A percentile compares a stretch with the other conserved stretches of the same genome.
phyloP scores from a whole-genome alignment of 1,139 yeast genomes.

The Geotrichum phurueaensis region DNA sequence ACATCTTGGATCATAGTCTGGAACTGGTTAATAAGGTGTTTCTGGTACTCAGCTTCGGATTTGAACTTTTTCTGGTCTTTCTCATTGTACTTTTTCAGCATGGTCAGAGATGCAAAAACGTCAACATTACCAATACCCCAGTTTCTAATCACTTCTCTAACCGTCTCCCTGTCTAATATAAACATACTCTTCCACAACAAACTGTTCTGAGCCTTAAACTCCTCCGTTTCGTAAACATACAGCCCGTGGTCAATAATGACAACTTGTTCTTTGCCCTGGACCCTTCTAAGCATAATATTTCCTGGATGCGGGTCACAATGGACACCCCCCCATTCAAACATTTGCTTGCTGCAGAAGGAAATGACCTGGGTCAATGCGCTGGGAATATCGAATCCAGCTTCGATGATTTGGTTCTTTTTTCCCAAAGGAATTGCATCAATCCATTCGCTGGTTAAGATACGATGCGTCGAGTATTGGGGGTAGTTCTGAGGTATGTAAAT shows the following conservation, averaged over 20 bases:
- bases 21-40: constrained; percentile 38
- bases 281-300: constrained; percentile 52
- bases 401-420: constrained; percentile 41
- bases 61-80: background rate
- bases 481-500: constrained; percentile 53
- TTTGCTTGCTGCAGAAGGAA: constrained; percentile 57
- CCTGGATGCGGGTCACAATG: constrained; percentile 88
- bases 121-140: constrained; percentile 77
- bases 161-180: constrained; percentile 45
- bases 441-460: constrained; percentile 67
- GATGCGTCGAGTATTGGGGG: constrained; percentile 42
- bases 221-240: constrained; percentile 49
- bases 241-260: constrained; percentile 74
- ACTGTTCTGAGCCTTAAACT: constrained; percentile 53
- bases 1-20: constrained; percentile 53
- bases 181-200: constrained; percentile 60
- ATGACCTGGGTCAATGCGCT: constrained; percentile 49
- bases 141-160: constrained; percentile 43
- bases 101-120: constrained; percentile 54
- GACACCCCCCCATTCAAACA: constrained; percentile 67
- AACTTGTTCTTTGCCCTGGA: constrained; percentile 45
- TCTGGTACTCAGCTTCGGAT: constrained; percentile 34
- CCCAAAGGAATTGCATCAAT: constrained; percentile 60
- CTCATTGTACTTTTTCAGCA: constrained; percentile 43
- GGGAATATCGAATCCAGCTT: constrained; percentile 41